These are phyloP conservation scores for Bruguiera hainesii DNA, from an alignment of 441 rosid genomes.

Conservation along the genomic window DNA sequence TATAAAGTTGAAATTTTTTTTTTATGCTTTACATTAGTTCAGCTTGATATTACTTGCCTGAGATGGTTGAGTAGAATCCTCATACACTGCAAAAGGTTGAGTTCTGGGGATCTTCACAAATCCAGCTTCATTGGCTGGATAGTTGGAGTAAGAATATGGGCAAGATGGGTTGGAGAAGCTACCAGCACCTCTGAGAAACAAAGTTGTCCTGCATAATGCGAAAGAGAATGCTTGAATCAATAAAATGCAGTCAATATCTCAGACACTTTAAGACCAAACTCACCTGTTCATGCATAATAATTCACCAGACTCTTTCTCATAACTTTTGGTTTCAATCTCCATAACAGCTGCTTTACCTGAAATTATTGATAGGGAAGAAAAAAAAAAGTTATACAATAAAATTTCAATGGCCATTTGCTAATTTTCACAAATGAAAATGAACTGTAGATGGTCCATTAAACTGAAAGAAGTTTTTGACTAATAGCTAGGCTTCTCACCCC, in stretches of 20 bases:
- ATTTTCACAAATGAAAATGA: background rate
- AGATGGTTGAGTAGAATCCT: slow-evolving; percentile 69
- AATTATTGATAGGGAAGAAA: slow-evolving; percentile 9
- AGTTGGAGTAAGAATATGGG: slow-evolving; percentile 69
- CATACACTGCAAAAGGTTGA: slow-evolving; percentile 55
- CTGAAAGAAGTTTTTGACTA: background rate
- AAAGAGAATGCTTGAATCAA: slow-evolving; percentile 17
- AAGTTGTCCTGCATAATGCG: slow-evolving; percentile 49
- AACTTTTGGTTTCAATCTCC: slow-evolving; percentile 78
- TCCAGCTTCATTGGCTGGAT: slow-evolving; percentile 54
- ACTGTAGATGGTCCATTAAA: background rate
- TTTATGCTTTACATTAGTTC: background rate
- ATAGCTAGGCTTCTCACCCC: background rate
- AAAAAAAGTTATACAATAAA: background rate
- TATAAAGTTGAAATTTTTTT: no score
- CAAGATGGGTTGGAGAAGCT: slow-evolving; percentile 76
- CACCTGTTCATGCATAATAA: slow-evolving; percentile 79
- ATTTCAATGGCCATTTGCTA: background rate
- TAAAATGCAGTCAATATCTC: slow-evolving; percentile 4
- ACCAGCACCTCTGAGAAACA: slow-evolving; percentile 74
- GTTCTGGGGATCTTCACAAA: slow-evolving; percentile 62
- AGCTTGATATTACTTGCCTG: slow-evolving; percentile 54
- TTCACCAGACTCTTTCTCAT: slow-evolving; percentile 67
- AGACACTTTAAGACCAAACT: slow-evolving; percentile 18
- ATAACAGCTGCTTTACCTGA: slow-evolving; percentile 88